phyloP scores from a whole-genome alignment of 1,284 basidiomycete species.

The Caloboletus firmus region DNA sequence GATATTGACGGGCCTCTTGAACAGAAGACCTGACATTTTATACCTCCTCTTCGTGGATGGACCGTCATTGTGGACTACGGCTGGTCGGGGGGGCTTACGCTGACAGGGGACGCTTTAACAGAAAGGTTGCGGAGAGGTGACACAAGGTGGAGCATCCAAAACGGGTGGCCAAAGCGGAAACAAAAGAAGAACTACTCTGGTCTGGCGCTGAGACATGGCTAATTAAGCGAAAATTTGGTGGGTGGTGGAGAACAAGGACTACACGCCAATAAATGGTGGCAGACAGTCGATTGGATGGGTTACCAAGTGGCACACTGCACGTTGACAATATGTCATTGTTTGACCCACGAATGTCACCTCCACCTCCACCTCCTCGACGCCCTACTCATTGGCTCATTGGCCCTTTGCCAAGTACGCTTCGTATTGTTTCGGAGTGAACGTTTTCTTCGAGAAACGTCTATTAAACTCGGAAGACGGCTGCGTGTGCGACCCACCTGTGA shows the following conservation, averaged over 20 bases:
- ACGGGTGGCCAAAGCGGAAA: conserved; percentile 12
- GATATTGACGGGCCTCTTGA: not conserved
- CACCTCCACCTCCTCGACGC: not conserved
- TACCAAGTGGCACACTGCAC: too few species aligned
- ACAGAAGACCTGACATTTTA: conserved; percentile 7
- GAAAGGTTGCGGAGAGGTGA: not conserved
- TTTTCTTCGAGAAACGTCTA: conserved; percentile 51
- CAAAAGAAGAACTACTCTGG: not conserved
- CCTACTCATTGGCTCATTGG: conserved; percentile 22
- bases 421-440: conserved; percentile 72
- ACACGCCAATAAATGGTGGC: not conserved
- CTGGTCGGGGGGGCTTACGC: not conserved
- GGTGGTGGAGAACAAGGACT: conserved; percentile 14
- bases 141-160: not conserved
- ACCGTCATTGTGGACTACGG: conserved; percentile 9
- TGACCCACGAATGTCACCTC: not conserved
- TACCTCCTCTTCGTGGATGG: conserved; percentile 1
- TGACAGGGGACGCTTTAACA: conserved; percentile 12
- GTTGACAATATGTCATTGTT: not conserved
- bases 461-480: not conserved
- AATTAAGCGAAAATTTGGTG: not conserved
- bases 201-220: conserved; percentile 3
- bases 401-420: conserved; percentile 50
- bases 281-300: too few species aligned
- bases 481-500: conserved; percentile 59